phyloP scores from a whole-genome alignment of 768 basidiomycete genomes.

The Podaxis sp. region DNA sequence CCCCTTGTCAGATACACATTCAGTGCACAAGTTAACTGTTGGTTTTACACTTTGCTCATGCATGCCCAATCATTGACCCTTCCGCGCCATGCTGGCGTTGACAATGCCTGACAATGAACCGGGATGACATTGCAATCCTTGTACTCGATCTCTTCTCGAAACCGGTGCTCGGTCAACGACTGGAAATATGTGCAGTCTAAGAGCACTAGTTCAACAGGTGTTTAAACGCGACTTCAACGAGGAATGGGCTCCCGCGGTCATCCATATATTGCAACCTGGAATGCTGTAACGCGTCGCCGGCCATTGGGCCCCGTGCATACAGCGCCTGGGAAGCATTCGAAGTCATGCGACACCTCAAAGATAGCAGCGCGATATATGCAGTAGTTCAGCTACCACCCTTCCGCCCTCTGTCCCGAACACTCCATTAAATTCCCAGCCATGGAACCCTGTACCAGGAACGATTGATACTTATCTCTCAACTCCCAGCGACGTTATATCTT shows the following conservation, averaged over 20 bases:
- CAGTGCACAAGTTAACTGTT: too few relatives aligned
- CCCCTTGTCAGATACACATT: not conserved
- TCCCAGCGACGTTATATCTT: constrained; percentile 11
- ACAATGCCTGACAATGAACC: too few relatives aligned
- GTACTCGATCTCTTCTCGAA: too few relatives aligned
- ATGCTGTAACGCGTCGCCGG: not conserved
- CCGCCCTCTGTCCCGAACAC: not conserved
- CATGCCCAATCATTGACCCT: not conserved
- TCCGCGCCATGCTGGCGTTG: not conserved
- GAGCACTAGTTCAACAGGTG: not conserved
- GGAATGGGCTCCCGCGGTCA: not conserved
- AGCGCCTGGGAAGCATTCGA: not conserved
- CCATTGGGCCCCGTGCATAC: not conserved
- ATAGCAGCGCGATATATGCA: not conserved
- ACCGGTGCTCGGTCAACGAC: too few relatives aligned
- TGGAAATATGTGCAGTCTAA: too few relatives aligned
- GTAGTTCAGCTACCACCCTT: not conserved
- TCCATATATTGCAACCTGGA: not conserved
- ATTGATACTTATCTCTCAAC: not conserved
- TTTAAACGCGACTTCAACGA: not conserved
- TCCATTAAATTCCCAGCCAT: not conserved
- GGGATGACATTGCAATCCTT: too few relatives aligned
- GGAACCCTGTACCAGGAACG: not conserved
- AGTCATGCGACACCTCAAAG: not conserved
- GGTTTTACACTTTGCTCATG: too few relatives aligned